phyloP scores from a whole-genome alignment of 371 early-diverging fungal genomes.

The Apophysomyces elegans region DNA sequence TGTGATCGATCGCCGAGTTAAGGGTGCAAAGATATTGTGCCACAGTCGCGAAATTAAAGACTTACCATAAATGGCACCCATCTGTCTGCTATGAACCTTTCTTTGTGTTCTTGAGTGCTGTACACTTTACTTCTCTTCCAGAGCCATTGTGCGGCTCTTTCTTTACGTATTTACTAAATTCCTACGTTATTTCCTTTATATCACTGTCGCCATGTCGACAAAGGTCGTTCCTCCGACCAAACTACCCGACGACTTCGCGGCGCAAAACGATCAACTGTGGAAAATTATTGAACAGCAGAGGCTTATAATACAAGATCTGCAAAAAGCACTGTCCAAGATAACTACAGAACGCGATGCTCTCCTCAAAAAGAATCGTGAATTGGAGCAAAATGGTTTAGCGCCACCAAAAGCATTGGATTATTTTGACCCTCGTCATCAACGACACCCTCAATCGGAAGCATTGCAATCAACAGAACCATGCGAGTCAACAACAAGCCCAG shows the following conservation, averaged over 20 bases:
- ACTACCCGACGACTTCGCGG: conserved; percentile 4
- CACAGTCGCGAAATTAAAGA: conserved; percentile 4
- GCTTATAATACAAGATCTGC: conserved; percentile 70
- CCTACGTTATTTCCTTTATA: background rate
- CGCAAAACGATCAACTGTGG: conserved; percentile 83
- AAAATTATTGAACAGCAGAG: conserved; percentile 85
- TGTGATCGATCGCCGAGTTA: background rate
- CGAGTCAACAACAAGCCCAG: background rate
- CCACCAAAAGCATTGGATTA: background rate
- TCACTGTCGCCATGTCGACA: conserved; percentile 6
- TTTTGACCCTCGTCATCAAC: background rate
- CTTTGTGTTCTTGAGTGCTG: background rate
- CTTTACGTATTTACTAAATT: background rate
- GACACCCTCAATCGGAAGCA: background rate
- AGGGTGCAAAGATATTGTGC: background rate
- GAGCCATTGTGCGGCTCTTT: background rate
- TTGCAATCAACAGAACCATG: background rate
- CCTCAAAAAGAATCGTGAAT: conserved; percentile 23
- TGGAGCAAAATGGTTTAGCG: conserved; percentile 14
- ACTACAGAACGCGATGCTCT: conserved; percentile 51
- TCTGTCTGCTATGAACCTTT: conserved; percentile 7
- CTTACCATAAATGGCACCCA: background rate
- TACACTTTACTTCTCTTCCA: background rate
- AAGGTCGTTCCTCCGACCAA: conserved; percentile 8
- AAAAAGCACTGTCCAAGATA: conserved; percentile 45